phyloP scores from a whole-genome alignment of 2,329 filamentous ascomycete species.

The Ophiobolus disseminans region DNA sequence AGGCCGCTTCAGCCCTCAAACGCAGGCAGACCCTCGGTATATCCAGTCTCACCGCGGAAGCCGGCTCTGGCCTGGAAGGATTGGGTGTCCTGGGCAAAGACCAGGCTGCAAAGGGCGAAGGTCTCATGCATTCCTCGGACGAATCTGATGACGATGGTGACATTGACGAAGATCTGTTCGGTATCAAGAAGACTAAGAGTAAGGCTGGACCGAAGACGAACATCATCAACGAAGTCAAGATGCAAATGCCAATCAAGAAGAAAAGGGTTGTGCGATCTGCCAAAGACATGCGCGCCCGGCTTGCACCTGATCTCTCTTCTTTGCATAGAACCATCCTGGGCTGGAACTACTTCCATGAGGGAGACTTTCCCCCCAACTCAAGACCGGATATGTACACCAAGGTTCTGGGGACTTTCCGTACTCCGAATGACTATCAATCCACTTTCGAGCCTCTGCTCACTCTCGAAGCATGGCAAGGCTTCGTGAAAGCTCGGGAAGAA shows the following conservation, averaged over 20 bases:
- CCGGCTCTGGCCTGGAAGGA: slow-evolving; percentile 78
- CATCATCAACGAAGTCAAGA: slow-evolving; percentile 46
- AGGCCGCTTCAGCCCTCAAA: slow-evolving; percentile 73
- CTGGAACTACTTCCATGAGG: slow-evolving; percentile 94
- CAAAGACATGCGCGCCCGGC: slow-evolving; percentile 91
- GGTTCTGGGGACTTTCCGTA: slow-evolving; percentile 79
- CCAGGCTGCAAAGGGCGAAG: slow-evolving; percentile 74
- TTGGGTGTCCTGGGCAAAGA: slow-evolving; percentile 80
- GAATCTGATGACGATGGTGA: slow-evolving; percentile 65
- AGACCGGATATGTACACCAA: slow-evolving; percentile 74
- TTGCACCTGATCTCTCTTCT: slow-evolving; percentile 85
- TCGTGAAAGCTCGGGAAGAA: slow-evolving; percentile 89
- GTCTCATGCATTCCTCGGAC: slow-evolving; percentile 89
- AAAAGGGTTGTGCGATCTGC: slow-evolving; percentile 78
- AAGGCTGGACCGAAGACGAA: slow-evolving; percentile 49
- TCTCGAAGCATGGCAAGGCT: slow-evolving; percentile 94
- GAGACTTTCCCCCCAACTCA: slow-evolving; percentile 79
- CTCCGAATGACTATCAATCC: slow-evolving; percentile 79
- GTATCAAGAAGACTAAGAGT: slow-evolving; percentile 58
- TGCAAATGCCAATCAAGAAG: slow-evolving; percentile 80
- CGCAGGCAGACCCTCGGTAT: slow-evolving; percentile 65
- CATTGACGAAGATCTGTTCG: slow-evolving; percentile 73
- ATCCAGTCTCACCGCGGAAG: slow-evolving; percentile 67
- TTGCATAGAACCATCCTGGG: slow-evolving; percentile 86
- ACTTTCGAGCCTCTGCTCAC: slow-evolving; percentile 91